Evolutionary conservation across 768 basidiomycete genomes (phyloP).

Genomic region (Lactifluus piperatus): DNA sequence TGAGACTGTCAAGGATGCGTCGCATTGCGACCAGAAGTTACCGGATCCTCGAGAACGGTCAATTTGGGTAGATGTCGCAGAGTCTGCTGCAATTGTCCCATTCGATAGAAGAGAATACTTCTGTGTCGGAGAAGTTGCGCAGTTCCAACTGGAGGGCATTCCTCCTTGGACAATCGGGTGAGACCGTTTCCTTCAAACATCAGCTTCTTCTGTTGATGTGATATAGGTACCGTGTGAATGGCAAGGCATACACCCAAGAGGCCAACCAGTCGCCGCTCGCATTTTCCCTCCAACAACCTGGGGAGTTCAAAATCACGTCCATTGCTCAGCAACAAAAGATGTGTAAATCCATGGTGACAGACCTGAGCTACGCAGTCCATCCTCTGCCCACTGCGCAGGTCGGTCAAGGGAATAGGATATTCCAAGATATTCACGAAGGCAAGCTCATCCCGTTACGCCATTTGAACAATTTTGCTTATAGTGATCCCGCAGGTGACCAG

Average conservation of each 20-base stretch:
- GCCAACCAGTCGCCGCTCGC: slow-evolving; percentile 78
- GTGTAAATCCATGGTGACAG: slow-evolving; percentile 77
- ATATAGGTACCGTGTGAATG: slow-evolving; percentile 71
- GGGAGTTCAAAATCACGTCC: slow-evolving; percentile 77
- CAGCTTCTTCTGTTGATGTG: neutral
- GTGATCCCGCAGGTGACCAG: slow-evolving; percentile 57
- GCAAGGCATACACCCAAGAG: slow-evolving; percentile 62
- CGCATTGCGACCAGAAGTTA: slow-evolving; percentile 67
- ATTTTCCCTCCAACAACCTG: slow-evolving; percentile 71
- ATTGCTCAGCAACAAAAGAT: slow-evolving; percentile 90
- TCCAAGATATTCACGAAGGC: slow-evolving; percentile 91
- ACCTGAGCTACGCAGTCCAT: slow-evolving; percentile 67
- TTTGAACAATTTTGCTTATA: neutral
- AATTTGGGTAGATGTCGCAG: slow-evolving; percentile 89
- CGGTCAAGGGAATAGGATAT: slow-evolving; percentile 69
- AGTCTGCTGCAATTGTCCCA: slow-evolving; percentile 87
- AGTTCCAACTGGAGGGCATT: slow-evolving; percentile 90
- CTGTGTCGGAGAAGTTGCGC: slow-evolving; percentile 83
- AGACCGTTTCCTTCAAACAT: slow-evolving; percentile 20
- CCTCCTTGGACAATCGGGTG: slow-evolving; percentile 89
- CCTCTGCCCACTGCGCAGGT: slow-evolving; percentile 84
- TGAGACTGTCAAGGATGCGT: slow-evolving; percentile 70
- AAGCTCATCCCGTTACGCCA: slow-evolving; percentile 7
- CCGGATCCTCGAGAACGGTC: slow-evolving; percentile 52
- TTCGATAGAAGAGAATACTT: slow-evolving; percentile 70